These are phyloP conservation scores for Pichia sp. DNA, from an alignment of 1,139 yeast species.

Conservation along the genomic window DNA sequence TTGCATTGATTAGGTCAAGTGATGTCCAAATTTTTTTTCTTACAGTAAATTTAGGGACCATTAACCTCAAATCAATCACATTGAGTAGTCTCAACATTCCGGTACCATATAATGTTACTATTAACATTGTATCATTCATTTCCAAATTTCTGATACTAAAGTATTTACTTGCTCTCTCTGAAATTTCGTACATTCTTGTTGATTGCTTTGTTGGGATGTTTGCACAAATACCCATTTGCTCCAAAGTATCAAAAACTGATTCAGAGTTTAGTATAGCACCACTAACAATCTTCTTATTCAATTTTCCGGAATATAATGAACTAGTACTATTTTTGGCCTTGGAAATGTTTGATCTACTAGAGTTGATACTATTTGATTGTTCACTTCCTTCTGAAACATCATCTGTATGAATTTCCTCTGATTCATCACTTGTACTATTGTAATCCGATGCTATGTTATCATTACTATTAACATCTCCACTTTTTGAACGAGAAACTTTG, in stretches of 20 bases:
- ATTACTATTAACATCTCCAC: conserved; percentile 1
- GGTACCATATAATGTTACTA: conserved; percentile 52
- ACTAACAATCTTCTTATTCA: conserved; percentile 6
- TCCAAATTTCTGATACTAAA: conserved; percentile 47
- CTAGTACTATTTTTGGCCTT: background rate
- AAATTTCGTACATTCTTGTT: conserved; percentile 33
- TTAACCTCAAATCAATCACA: conserved; percentile 51
- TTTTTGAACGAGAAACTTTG: background rate
- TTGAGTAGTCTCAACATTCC: conserved; percentile 55
- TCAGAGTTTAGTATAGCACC: background rate
- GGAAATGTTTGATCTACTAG: background rate
- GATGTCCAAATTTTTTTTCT: conserved; percentile 45
- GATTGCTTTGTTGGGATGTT: background rate
- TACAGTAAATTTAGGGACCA: conserved; percentile 47
- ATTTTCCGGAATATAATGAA: conserved; percentile 4
- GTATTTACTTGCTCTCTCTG: conserved; percentile 51
- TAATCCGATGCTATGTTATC: background rate
- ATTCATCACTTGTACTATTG: background rate
- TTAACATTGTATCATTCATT: conserved; percentile 41
- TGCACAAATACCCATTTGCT: background rate
- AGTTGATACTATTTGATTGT: background rate
- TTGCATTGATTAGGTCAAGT: conserved; percentile 44
- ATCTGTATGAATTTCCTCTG: background rate
- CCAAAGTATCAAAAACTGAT: conserved; percentile 2
- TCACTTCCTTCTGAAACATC: background rate